Evolutionary conservation across 352 stramenopile genomes (phyloP), one percentile per base, ranked within the genome.

Genomic region (Phytophthora sp.): DNA sequence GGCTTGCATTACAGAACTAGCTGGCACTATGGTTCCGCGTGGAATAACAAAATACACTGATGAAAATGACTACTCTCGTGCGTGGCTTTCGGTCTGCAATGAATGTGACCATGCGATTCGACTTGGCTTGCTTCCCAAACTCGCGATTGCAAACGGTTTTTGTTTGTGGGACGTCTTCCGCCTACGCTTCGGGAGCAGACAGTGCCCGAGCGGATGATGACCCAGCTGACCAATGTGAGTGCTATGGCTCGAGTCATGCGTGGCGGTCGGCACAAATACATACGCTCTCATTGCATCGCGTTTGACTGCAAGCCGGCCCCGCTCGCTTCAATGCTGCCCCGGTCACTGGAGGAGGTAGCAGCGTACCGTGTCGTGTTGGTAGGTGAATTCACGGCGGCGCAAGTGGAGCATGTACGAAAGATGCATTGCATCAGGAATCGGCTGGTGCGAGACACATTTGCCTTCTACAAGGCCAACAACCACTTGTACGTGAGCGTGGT

Each of bases 31-130:
- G 4, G 24, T 30, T 59, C 51, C 37, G 11, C 27, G 50, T 39
- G 35, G 50, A 42, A 57, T 57, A 42, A 6, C 38, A 4, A 27
- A 4, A 1, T 49, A 57, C 17, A 34, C n/a, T 21, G 18, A 48
- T 57, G 50, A 39, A n/a, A 13, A 30, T 31, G 18, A 1, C 30
- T 50, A 12, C 8, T 10, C 26, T 6, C 37, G 51, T 26, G 28
- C 51, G 17, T 59, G 38, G 38, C 24, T 49, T 9, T 50, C 51
- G 12, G 27, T 50, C 42, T 59, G 35, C 26, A 59, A 34, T 3
- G 51, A 59, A 39, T 59, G 51, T 43, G 38, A 59, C 17, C 9
- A 15, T 23, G 28, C 37, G 10, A 49, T 43, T 59, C 27, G 21
- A 27, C 26, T 10, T n/a, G 37, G 38, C 0, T 43, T 28, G 31